Conservation (phyloP, 225 moss, liverwort and hornwort genomes). For the Sphagnum tenellum region DNA sequence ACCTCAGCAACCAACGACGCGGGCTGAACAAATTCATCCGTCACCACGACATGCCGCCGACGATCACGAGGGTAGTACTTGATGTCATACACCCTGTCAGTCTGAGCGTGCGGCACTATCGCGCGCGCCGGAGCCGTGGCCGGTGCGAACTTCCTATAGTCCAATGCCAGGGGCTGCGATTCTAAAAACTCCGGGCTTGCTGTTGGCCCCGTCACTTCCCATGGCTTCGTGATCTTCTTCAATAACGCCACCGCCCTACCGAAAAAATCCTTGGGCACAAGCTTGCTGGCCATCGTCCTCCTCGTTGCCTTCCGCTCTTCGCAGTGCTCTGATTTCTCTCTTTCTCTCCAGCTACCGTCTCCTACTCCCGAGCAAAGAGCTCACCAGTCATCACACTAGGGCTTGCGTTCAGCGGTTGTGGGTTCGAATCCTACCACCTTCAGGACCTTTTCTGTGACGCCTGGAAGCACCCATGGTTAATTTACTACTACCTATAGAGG, state of each 20-base stretch:
- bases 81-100: conserved; percentile 74
- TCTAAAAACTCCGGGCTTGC: conserved; percentile 52
- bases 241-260: conserved; percentile 30
- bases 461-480: no score
- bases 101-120: conserved; percentile 65
- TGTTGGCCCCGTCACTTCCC: conserved; percentile 79
- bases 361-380: no score
- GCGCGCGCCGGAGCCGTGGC: conserved; percentile 62
- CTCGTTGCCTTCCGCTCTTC: background rate
- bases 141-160: conserved; percentile 58
- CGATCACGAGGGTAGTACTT: conserved; percentile 81
- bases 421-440: no score
- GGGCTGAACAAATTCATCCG: conserved; percentile 44
- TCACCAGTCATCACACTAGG: no score
- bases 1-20: conserved; percentile 29
- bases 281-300: conserved; percentile 33
- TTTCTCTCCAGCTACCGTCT: no score
- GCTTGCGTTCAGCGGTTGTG: no score
- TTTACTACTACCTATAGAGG: no score
- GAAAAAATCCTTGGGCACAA: conserved; percentile 19
- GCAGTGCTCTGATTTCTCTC: no score
- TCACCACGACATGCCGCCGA: conserved; percentile 36
- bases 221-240: conserved; percentile 45
- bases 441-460: no score
- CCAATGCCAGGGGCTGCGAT: conserved; percentile 47